Evolutionary conservation across 495 filamentous ascomycete genomes (phyloP).

Genomic region (Entonaema liquescens): DNA sequence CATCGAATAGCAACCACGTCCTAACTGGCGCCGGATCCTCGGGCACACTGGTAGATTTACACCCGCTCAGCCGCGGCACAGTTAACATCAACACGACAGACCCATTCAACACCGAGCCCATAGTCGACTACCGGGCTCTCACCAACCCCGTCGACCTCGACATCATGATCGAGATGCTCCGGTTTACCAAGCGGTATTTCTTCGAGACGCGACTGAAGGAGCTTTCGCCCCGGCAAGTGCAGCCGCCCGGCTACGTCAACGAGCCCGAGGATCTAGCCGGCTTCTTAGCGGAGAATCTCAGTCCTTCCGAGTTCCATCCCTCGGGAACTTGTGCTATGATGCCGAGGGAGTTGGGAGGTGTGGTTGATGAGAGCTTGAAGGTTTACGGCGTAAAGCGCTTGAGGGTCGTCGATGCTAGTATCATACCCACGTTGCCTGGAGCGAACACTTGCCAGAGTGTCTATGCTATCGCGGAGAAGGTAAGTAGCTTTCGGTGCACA

Average conservation of each 20-base stretch:
- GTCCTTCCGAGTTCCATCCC: conserved; percentile 55
- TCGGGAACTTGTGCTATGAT: conserved; percentile 64
- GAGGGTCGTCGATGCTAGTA: conserved; percentile 56
- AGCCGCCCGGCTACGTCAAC: conserved; percentile 45
- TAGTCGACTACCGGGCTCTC: conserved; percentile 60
- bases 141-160: conserved; percentile 58
- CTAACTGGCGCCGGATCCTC: conserved; percentile 45
- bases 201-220: conserved; percentile 46
- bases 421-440: conserved; percentile 51
- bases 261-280: conserved; percentile 45
- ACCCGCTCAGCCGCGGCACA: conserved; percentile 57
- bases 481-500: conserved; percentile 19
- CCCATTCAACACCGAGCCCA: conserved; percentile 48
- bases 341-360: conserved; percentile 63
- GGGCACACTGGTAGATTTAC: conserved; percentile 52
- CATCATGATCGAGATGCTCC: conserved; percentile 54
- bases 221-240: conserved; percentile 40
- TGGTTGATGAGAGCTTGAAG: conserved; percentile 54
- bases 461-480: conserved; percentile 58
- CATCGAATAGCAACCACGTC: conserved; percentile 45
- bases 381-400: conserved; percentile 53
- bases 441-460: conserved; percentile 55
- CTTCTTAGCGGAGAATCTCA: conserved; percentile 44
- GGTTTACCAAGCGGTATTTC: conserved; percentile 52
- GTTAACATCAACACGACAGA: conserved; percentile 54